Evolutionary conservation across 805 yeast species (phyloP).

Genomic region (Candida saitoana): DNA sequence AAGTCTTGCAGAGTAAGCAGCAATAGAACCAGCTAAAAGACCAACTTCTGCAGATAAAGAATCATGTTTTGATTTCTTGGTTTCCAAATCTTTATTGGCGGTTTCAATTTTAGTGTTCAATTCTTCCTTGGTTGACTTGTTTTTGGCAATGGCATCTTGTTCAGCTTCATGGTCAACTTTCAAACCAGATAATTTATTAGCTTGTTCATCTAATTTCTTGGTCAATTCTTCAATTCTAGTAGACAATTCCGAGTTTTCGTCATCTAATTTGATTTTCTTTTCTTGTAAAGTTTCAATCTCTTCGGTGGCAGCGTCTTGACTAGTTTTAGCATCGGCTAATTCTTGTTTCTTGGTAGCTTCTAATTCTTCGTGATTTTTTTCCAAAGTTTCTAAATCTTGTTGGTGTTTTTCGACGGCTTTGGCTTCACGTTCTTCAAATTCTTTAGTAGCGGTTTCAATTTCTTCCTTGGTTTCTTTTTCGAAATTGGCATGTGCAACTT

Average conservation of each 20-base stretch:
- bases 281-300: conserved; percentile 43
- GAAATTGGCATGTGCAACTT: conserved; percentile 32
- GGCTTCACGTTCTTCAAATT: conserved; percentile 43
- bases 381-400: conserved; percentile 39
- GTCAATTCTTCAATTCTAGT: conserved; percentile 41
- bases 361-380: conserved; percentile 42
- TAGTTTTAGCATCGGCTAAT: conserved; percentile 37
- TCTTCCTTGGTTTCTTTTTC: conserved; percentile 38
- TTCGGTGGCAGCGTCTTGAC: conserved; percentile 39
- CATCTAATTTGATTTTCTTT: conserved; percentile 38
- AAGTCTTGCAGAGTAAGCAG: conserved; percentile 44
- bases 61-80: conserved; percentile 34
- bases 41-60: conserved; percentile 42
- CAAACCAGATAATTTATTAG: conserved; percentile 26
- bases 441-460: conserved; percentile 43
- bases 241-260: conserved; percentile 34
- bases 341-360: conserved; percentile 43
- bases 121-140: conserved; percentile 37
- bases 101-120: conserved; percentile 34
- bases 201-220: conserved; percentile 39
- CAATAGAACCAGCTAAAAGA: conserved; percentile 38
- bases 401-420: conserved; percentile 45
- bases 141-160: conserved; percentile 22
- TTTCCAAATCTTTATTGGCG: conserved; percentile 32
- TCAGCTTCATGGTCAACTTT: conserved; percentile 29